phyloP scores from a whole-genome alignment of 441 rosid species.

The Bocquillonia castaneifolia region DNA sequence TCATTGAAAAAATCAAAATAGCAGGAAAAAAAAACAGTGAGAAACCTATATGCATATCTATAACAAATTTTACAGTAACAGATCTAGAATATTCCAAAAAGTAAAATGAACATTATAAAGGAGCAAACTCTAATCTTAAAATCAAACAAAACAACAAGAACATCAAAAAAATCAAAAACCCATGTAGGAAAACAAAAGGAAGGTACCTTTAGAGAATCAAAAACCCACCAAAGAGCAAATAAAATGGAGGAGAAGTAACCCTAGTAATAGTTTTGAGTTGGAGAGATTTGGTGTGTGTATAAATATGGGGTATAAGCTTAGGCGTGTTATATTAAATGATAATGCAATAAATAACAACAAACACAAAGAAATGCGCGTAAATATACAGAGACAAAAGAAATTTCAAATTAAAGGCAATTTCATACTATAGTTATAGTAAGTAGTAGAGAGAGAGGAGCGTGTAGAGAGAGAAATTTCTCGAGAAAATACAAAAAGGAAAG shows the following conservation, averaged over 20 bases:
- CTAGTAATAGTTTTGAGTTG: not conserved
- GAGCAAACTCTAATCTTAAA: constrained; percentile 14
- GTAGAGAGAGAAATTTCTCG: constrained; percentile 48
- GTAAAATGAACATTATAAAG: not conserved
- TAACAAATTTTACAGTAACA: constrained; percentile 14
- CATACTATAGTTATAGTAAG: constrained; percentile 11
- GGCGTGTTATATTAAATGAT: too few species aligned
- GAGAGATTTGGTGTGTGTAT: constrained; percentile 7
- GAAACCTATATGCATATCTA: constrained; percentile 13
- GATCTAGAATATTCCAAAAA: constrained; percentile 33
- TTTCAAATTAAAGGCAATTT: constrained; percentile 54
- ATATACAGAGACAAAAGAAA: constrained; percentile 7
- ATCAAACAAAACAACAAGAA: not conserved
- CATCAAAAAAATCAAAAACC: not conserved
- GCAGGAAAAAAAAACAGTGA: not conserved
- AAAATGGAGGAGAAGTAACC: not conserved
- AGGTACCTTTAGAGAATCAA: constrained; percentile 13
- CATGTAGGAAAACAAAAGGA: not conserved
- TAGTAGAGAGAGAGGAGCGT: constrained; percentile 32
- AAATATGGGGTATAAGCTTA: too few species aligned
- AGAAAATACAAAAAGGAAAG: constrained; percentile 45
- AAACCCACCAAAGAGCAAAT: not conserved
- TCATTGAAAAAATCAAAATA: not conserved
- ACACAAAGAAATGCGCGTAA: constrained; percentile 34
- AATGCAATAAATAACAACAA: constrained; percentile 28